Evolutionary conservation across 805 yeast genomes (phyloP).

Genomic region (Nakazawaea populi): DNA sequence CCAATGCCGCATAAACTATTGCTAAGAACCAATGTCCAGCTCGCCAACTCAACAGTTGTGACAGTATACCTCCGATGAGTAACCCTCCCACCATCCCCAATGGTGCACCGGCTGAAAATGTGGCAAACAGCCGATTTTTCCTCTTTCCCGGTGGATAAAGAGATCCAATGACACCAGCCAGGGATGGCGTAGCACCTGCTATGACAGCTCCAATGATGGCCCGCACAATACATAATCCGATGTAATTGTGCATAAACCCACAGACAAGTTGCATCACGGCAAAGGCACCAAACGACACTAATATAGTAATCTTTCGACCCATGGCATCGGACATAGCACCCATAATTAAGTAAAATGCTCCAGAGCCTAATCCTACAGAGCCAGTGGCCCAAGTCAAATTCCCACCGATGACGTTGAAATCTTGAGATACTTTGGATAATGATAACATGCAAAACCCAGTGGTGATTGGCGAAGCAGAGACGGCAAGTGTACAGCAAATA

Average conservation of each 20-base stretch:
- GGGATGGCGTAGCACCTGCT: slow-evolving; percentile 40
- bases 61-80: slow-evolving; percentile 38
- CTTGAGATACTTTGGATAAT: slow-evolving; percentile 26
- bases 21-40: slow-evolving; percentile 34
- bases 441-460: slow-evolving; percentile 31
- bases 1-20: slow-evolving; percentile 27
- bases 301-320: slow-evolving; percentile 36
- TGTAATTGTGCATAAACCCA: slow-evolving; percentile 31
- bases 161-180: slow-evolving; percentile 40
- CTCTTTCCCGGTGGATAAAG: slow-evolving; percentile 31
- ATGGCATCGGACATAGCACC: slow-evolving; percentile 43
- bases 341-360: slow-evolving; percentile 35
- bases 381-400: slow-evolving; percentile 37
- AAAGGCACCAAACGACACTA: slow-evolving; percentile 27
- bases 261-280: slow-evolving; percentile 27
- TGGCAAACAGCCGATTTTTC: slow-evolving; percentile 36
- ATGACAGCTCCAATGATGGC: slow-evolving; percentile 38
- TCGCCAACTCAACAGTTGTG: slow-evolving; percentile 34
- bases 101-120: slow-evolving; percentile 42
- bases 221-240: slow-evolving; percentile 33
- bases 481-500: slow-evolving; percentile 29
- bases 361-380: slow-evolving; percentile 35
- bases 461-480: slow-evolving; percentile 34
- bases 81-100: slow-evolving; percentile 38
- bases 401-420: slow-evolving; percentile 34